Evolutionary conservation across 2,329 filamentous ascomycete species (phyloP).

Genomic region (Chrysoporthe deuterocubensis): DNA sequence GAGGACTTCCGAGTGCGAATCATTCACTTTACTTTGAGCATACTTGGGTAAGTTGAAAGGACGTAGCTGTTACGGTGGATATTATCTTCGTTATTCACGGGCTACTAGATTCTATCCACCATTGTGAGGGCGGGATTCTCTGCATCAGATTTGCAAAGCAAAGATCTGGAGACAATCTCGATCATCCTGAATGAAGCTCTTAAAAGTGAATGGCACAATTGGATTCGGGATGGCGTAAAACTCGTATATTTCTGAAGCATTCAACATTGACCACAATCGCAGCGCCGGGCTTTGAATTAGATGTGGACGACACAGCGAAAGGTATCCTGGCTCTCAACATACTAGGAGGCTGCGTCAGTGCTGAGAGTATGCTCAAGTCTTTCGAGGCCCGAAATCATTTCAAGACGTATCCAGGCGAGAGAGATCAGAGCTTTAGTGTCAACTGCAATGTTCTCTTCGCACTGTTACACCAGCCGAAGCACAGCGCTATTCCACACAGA

Average conservation of each 20-base stretch:
- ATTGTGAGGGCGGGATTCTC: no score
- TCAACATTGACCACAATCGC: background rate
- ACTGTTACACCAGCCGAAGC: background rate
- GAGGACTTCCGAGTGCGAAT: background rate
- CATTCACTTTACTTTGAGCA: background rate
- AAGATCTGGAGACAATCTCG: no score
- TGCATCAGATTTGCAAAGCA: no score
- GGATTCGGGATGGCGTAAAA: no score
- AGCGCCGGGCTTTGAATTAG: background rate
- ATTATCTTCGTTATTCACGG: no score
- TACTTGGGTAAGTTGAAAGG: background rate
- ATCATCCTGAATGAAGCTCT: no score
- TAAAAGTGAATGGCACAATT: no score
- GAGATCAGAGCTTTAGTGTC: conserved; percentile 3
- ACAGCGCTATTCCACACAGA: background rate
- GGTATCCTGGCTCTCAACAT: background rate
- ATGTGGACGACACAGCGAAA: background rate
- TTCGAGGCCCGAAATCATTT: background rate
- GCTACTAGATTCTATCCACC: background rate
- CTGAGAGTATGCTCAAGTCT: background rate
- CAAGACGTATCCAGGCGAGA: background rate
- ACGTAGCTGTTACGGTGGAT: no score
- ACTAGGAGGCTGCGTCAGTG: background rate
- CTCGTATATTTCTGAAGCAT: no score
- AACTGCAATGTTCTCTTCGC: conserved; percentile 1